phyloP scores from a whole-genome alignment of 306 rosid genomes.

The Quillaja saponaria region DNA sequence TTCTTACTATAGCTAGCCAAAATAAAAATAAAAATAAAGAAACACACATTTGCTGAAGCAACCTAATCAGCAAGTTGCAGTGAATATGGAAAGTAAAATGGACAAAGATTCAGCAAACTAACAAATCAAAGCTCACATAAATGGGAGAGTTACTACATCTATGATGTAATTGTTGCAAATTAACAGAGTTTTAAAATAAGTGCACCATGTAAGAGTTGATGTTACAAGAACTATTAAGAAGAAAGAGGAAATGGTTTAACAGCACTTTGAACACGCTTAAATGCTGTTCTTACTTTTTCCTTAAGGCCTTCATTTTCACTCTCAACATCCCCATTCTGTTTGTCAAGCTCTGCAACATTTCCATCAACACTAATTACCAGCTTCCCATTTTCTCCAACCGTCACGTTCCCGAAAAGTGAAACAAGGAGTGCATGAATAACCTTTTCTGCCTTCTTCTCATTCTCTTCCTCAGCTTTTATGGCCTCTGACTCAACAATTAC shows the following conservation, averaged over 20 bases:
- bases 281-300: constrained; percentile 77
- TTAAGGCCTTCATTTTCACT: constrained; percentile 88
- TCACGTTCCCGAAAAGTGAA: constrained; percentile 81
- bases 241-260: constrained; percentile 80
- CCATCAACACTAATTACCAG: constrained; percentile 80
- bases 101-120: too few species aligned
- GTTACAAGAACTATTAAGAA: constrained; percentile 38
- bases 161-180: constrained; percentile 9
- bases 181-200: constrained; percentile 1
- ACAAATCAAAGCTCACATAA: constrained; percentile 2
- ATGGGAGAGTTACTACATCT: neutral
- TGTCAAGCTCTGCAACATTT: constrained; percentile 71
- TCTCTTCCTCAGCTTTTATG: constrained; percentile 62
- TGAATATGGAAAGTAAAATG: too few species aligned
- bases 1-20: too few species aligned
- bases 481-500: constrained; percentile 68
- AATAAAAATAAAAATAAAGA: too few species aligned
- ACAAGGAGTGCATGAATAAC: constrained; percentile 74
- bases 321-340: constrained; percentile 78
- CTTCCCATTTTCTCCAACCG: constrained; percentile 78
- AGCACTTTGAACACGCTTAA: constrained; percentile 67
- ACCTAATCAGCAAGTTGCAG: too few species aligned
- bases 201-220: neutral
- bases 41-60: too few species aligned
- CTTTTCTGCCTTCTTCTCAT: constrained; percentile 67